These are phyloP conservation scores for Benincasa hispida DNA, from an alignment of 306 rosid species.

Conservation along the genomic window DNA sequence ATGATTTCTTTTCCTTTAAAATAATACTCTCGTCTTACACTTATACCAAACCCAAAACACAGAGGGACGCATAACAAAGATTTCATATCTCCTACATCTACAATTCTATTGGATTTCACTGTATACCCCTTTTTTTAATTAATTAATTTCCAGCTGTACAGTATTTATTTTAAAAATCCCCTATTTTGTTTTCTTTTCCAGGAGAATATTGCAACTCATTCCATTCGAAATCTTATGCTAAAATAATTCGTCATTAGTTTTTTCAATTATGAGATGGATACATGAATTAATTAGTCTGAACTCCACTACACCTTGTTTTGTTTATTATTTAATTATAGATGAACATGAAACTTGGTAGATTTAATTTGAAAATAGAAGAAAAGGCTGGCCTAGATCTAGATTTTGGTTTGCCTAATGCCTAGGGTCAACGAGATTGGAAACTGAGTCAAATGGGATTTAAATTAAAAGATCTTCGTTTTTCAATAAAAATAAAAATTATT, in stretches of 20 bases:
- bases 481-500: no score
- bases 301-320: neutral
- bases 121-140: no score
- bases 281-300: neutral
- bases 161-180: neutral
- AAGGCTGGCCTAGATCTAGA: neutral
- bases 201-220: no score
- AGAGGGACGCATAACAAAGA: neutral
- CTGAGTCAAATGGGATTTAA: neutral
- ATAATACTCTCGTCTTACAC: no score
- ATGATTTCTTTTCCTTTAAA: no score
- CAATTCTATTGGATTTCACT: no score
- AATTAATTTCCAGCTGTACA: constrained; percentile 1
- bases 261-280: no score
- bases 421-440: neutral
- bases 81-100: no score
- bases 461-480: neutral
- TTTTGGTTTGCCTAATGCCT: neutral
- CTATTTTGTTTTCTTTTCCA: no score
- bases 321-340: neutral
- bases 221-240: no score
- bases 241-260: no score
- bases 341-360: neutral
- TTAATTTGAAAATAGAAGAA: neutral
- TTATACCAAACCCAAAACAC: no score